Conservation (phyloP, 108 stramenopile species). For the Discostella pseudostelligera region DNA sequence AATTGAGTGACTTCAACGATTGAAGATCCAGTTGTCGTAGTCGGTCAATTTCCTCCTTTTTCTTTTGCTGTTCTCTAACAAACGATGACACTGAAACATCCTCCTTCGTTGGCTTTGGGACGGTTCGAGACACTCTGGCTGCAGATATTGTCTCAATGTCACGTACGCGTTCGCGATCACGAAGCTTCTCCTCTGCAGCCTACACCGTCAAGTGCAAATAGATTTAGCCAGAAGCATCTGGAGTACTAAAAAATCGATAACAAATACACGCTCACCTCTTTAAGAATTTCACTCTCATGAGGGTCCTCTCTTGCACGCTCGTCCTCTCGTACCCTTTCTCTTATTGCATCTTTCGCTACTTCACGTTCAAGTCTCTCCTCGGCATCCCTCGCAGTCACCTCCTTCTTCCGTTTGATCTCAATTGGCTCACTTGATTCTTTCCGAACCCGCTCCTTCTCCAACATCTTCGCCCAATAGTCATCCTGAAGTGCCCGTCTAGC, state of each 20-base stretch:
- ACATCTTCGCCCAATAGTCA: constrained; percentile 55
- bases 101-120: constrained; percentile 28
- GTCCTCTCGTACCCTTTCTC: constrained; percentile 41
- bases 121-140: constrained; percentile 38
- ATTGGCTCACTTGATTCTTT: constrained; percentile 11
- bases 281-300: constrained; percentile 43
- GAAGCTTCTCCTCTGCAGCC: constrained; percentile 37
- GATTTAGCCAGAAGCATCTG: background rate
- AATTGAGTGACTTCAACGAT: constrained; percentile 42
- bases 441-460: constrained; percentile 39
- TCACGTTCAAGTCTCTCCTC: constrained; percentile 37
- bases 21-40: constrained; percentile 28
- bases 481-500: constrained; percentile 53
- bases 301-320: constrained; percentile 36
- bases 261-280: constrained; percentile 39
- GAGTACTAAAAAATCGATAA: background rate
- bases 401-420: constrained; percentile 28
- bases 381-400: constrained; percentile 25
- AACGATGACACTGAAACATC: constrained; percentile 43
- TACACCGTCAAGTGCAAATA: background rate
- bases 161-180: constrained; percentile 34
- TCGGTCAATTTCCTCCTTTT: constrained; percentile 44
- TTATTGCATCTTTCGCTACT: no score
- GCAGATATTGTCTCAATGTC: constrained; percentile 42
- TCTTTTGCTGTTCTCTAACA: constrained; percentile 41